phyloP scores from a whole-genome alignment of 805 yeast genomes.

The Candida schatavii region DNA sequence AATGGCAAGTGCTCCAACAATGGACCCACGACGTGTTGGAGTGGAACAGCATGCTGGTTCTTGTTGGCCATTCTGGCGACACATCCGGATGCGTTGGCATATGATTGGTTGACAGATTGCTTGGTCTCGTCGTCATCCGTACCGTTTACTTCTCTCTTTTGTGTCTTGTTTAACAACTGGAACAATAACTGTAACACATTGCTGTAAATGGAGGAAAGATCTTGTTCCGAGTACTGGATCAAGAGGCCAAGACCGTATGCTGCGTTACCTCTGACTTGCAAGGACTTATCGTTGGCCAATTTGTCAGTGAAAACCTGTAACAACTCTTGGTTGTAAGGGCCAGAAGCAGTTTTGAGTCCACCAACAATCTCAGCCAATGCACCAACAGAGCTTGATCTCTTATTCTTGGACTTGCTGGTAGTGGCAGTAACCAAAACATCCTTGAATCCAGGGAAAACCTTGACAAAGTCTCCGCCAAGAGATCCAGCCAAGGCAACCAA shows the following conservation, averaged over 20 bases:
- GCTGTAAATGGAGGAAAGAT: slow-evolving; percentile 62
- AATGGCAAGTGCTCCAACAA: slow-evolving; percentile 80
- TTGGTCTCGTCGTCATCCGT: slow-evolving; percentile 64
- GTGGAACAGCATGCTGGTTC: slow-evolving; percentile 69
- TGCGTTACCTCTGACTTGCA: slow-evolving; percentile 90
- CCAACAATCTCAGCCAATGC: slow-evolving; percentile 85
- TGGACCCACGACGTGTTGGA: slow-evolving; percentile 69
- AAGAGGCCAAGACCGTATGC: slow-evolving; percentile 93
- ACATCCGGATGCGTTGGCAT: slow-evolving; percentile 96
- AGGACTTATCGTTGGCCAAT: slow-evolving; percentile 69
- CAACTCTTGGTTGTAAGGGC: slow-evolving; percentile 69
- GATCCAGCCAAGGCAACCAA: slow-evolving; percentile 72
- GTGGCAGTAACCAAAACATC: slow-evolving; percentile 57
- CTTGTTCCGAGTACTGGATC: slow-evolving; percentile 52
- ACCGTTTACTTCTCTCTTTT: slow-evolving; percentile 49
- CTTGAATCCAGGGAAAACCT: slow-evolving; percentile 70
- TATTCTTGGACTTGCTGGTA: slow-evolving; percentile 58
- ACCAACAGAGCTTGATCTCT: slow-evolving; percentile 83
- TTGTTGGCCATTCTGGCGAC: slow-evolving; percentile 87
- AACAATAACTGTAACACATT: slow-evolving; percentile 71
- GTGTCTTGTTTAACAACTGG: slow-evolving; percentile 71
- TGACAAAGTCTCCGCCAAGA: slow-evolving; percentile 75
- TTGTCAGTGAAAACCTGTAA: slow-evolving; percentile 66
- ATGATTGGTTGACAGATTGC: slow-evolving; percentile 77
- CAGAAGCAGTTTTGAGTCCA: slow-evolving; percentile 59